phyloP scores from a whole-genome alignment of 306 rosid species.

The Pyrus betulifolia region DNA sequence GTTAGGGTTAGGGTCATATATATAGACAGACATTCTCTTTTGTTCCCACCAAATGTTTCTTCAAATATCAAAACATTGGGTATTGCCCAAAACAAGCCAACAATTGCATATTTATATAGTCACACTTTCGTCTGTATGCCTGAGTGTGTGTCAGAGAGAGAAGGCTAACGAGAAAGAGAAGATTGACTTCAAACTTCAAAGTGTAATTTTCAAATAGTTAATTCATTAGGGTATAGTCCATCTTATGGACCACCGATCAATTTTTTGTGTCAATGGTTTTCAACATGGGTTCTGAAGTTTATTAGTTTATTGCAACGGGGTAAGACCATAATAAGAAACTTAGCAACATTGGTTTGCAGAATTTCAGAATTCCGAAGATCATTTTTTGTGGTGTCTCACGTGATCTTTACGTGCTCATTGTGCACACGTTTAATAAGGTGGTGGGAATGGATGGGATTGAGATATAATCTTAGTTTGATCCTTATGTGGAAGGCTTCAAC shows the following conservation, averaged over 20 bases:
- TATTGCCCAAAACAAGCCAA: slow-evolving; percentile 15
- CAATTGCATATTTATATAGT: background rate
- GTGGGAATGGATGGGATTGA: no score
- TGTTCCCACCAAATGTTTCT: slow-evolving; percentile 27
- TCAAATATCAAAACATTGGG: slow-evolving; percentile 22
- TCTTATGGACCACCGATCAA: background rate
- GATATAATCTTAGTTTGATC: no score
- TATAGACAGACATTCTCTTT: slow-evolving; percentile 53
- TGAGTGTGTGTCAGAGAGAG: slow-evolving; percentile 16
- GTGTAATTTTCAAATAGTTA: background rate
- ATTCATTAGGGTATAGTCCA: background rate
- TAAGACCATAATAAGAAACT: background rate
- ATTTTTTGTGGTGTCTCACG: slow-evolving; percentile 1
- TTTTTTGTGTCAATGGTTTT: background rate
- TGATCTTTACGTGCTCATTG: slow-evolving; percentile 7
- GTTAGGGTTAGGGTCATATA: background rate
- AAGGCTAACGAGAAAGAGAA: background rate
- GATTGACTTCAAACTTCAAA: slow-evolving; percentile 12
- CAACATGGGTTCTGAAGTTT: background rate
- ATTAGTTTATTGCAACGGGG: background rate
- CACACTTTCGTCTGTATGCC: background rate
- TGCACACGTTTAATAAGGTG: background rate
- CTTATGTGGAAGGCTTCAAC: background rate
- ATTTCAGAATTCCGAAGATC: slow-evolving; percentile 15
- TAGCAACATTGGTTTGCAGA: slow-evolving; percentile 11